Conservation (phyloP, 345 rosid genomes). For the Lenwebbia sp. region DNA sequence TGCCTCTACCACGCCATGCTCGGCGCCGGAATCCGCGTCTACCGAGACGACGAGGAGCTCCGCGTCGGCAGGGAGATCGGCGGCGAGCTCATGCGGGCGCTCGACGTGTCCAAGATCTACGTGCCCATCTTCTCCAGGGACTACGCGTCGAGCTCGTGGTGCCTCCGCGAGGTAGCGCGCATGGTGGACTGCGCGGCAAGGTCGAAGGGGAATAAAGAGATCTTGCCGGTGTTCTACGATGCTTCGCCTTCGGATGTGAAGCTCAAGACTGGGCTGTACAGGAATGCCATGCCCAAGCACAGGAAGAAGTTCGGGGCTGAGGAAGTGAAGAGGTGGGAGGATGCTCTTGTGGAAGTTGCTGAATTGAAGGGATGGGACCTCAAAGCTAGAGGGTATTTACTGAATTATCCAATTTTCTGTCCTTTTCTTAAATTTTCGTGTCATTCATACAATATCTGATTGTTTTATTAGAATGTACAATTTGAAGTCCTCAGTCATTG, state of each 20-base stretch:
- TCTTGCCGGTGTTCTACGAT: neutral
- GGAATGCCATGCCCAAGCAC: neutral
- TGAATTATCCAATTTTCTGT: neutral
- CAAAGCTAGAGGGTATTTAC: neutral
- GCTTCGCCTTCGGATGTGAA: neutral
- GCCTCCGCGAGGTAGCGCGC: too few species aligned
- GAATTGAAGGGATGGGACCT: neutral
- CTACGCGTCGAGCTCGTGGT: too few species aligned
- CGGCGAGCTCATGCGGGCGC: neutral
- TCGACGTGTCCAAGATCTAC: neutral
- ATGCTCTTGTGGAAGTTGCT: neutral
- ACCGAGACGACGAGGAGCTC: neutral
- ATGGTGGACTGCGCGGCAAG: neutral
- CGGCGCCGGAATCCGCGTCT: neutral
- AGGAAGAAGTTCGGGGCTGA: neutral
- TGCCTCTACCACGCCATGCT: neutral
- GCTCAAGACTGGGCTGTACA: neutral
- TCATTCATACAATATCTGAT: neutral
- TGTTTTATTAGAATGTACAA: neutral
- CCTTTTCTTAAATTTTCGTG: neutral
- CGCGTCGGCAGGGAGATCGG: neutral
- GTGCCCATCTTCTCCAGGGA: constrained; percentile 4
- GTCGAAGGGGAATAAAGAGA: neutral
- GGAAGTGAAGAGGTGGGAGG: neutral
- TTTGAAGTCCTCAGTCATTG: neutral